Evolutionary conservation across 257 asterid species (phyloP).

Genomic region (Solanum lignicaule): DNA sequence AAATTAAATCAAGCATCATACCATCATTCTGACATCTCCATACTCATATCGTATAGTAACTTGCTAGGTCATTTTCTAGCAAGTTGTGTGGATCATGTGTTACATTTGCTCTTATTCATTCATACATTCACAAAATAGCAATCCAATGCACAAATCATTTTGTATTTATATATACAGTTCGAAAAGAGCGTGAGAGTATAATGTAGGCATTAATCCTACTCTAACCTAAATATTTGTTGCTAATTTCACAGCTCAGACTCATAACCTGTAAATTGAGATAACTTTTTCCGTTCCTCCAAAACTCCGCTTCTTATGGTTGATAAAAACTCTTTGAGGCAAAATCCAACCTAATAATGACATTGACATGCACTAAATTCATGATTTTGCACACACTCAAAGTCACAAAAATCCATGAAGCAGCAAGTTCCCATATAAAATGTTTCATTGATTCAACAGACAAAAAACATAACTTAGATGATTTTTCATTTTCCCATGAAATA

Average conservation of each 20-base stretch:
- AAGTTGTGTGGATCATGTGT: not conserved
- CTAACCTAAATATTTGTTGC: not conserved
- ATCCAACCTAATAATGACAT: not conserved
- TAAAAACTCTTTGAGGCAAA: not conserved
- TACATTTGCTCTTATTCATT: not conserved
- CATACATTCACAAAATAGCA: not conserved
- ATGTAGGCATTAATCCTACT: not conserved
- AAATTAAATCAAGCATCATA: not conserved
- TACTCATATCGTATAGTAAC: not conserved
- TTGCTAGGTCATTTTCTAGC: not conserved
- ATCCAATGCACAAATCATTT: not conserved
- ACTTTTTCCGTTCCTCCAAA: not conserved
- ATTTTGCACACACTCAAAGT: not conserved
- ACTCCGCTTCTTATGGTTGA: not conserved
- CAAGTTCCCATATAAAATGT: not conserved
- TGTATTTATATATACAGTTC: not conserved
- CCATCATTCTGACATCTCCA: not conserved
- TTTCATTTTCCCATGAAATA: not conserved
- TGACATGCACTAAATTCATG: not conserved
- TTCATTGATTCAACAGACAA: not conserved
- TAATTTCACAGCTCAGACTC: accelerated
- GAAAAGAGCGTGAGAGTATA: not conserved
- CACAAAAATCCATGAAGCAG: not conserved
- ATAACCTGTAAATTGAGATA: not conserved
- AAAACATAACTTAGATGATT: not conserved